Evolutionary conservation across 2,329 filamentous ascomycete species (phyloP).

Genomic region (Xylariales sp.): DNA sequence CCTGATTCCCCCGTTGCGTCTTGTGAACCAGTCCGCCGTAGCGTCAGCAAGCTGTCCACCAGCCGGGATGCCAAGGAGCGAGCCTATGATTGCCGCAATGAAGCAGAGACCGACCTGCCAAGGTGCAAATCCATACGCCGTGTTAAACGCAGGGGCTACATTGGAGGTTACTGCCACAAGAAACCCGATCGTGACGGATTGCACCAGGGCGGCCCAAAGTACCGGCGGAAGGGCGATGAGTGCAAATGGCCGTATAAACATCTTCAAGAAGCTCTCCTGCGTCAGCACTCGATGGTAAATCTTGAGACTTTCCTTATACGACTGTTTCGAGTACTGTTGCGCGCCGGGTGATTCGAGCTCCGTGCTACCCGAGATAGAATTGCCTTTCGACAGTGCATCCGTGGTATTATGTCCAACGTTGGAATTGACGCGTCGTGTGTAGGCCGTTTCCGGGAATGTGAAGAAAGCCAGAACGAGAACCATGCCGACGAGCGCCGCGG

Average conservation of each 20-base stretch:
- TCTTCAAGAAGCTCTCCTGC: constrained; percentile 39
- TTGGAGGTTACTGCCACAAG: constrained; percentile 52
- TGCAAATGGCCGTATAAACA: constrained; percentile 45
- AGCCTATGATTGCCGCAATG: constrained; percentile 42
- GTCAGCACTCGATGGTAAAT: constrained; percentile 39
- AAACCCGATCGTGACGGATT: constrained; percentile 52
- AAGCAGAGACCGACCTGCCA: constrained; percentile 49
- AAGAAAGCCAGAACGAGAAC: constrained; percentile 44
- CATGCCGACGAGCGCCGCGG: constrained; percentile 43
- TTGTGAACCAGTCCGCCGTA: constrained; percentile 44
- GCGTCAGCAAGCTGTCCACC: constrained; percentile 45
- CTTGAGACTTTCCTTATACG: constrained; percentile 31
- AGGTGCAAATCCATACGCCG: constrained; percentile 37
- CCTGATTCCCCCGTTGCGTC: constrained; percentile 49
- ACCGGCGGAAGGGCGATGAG: constrained; percentile 48
- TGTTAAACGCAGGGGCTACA: constrained; percentile 37
- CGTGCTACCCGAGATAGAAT: constrained; percentile 17
- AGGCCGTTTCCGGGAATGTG: constrained; percentile 52
- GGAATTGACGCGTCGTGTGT: constrained; percentile 30
- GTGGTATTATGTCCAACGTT: too few relatives aligned
- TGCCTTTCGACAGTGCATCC: neutral
- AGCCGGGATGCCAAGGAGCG: constrained; percentile 42
- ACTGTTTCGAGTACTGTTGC: too few relatives aligned
- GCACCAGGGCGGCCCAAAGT: constrained; percentile 50
- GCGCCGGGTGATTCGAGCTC: too few relatives aligned